These are phyloP conservation scores for Pleurotus cornucopiae DNA, from an alignment of 768 basidiomycete species.

Conservation along the genomic window DNA sequence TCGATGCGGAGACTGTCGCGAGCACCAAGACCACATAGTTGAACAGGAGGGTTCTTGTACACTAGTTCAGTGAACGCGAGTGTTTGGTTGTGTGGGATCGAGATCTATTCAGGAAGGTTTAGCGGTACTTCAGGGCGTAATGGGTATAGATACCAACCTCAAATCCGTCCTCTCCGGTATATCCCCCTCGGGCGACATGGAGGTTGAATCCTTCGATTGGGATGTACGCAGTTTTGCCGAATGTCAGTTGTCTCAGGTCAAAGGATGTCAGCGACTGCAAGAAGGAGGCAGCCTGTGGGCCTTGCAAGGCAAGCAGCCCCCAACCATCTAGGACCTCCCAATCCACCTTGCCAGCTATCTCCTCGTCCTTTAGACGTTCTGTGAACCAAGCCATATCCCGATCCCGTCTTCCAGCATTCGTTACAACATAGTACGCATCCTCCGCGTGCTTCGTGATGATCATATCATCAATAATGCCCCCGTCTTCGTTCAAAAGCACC, in stretches of 20 bases:
- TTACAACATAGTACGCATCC: conserved; percentile 89
- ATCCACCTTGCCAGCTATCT: conserved; percentile 60
- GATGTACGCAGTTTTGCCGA: conserved; percentile 81
- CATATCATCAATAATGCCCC: conserved; percentile 96
- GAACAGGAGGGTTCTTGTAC: conserved; percentile 53
- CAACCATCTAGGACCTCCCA: conserved; percentile 78
- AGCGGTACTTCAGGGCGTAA: neutral
- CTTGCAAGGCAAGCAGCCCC: conserved; percentile 91
- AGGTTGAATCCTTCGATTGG: conserved; percentile 75
- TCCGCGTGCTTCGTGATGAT: conserved; percentile 83
- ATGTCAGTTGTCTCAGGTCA: conserved; percentile 71
- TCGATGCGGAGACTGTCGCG: conserved; percentile 93
- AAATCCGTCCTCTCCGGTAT: conserved; percentile 98
- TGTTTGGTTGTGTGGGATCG: conserved; percentile 77
- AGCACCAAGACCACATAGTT: conserved; percentile 87
- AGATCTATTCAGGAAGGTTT: conserved; percentile 52
- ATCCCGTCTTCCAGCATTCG: conserved; percentile 86
- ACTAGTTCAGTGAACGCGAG: conserved; percentile 68
- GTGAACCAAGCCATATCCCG: conserved; percentile 79
- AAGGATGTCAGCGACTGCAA: conserved; percentile 74
- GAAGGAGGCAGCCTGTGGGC: conserved; percentile 78
- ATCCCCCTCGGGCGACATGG: conserved; percentile 91
- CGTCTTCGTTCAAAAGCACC: conserved; percentile 80
- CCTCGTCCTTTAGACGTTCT: conserved; percentile 53
- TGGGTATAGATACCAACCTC: conserved; percentile 48